Conservation (phyloP, 176 grass and related monocot species). For the Carex myosuroides region DNA sequence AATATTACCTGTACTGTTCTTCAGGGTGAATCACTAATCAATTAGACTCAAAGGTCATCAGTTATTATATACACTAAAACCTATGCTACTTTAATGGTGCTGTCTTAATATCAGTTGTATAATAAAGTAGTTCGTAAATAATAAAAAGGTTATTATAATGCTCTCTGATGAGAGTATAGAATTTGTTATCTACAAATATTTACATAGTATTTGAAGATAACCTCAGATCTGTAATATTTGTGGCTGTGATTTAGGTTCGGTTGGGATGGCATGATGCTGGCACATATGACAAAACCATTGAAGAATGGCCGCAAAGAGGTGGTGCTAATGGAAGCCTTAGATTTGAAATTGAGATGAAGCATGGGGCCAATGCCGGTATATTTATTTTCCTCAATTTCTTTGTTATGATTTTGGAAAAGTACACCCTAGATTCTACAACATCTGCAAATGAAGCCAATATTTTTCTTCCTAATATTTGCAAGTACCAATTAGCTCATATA, state of each 20-base stretch:
- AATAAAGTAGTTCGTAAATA: not conserved
- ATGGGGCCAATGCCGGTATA: slow-evolving; percentile 79
- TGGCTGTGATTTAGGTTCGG: slow-evolving; percentile 53
- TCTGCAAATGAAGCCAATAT: not conserved
- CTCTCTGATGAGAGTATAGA: not conserved
- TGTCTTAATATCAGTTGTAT: not conserved
- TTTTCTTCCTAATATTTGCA: not conserved
- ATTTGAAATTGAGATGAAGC: slow-evolving; percentile 78
- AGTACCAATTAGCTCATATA: not conserved
- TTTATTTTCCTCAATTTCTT: slow-evolving; percentile 9
- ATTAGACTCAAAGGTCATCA: not conserved
- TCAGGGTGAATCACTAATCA: not conserved
- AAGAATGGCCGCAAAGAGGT: slow-evolving; percentile 63
- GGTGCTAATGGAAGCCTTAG: slow-evolving; percentile 85
- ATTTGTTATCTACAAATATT: not conserved
- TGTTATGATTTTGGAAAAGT: not conserved
- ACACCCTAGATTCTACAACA: not conserved
- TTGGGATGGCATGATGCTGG: slow-evolving; percentile 87
- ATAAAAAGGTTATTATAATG: not conserved
- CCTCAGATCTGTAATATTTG: not conserved
- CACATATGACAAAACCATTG: slow-evolving; percentile 78
- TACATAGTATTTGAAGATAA: not conserved
- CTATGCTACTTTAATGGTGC: not conserved
- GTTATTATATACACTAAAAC: not conserved
- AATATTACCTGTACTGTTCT: not conserved